Evolutionary conservation across 2,329 filamentous ascomycete genomes (phyloP).

Genomic region (Verticillium nubilum): DNA sequence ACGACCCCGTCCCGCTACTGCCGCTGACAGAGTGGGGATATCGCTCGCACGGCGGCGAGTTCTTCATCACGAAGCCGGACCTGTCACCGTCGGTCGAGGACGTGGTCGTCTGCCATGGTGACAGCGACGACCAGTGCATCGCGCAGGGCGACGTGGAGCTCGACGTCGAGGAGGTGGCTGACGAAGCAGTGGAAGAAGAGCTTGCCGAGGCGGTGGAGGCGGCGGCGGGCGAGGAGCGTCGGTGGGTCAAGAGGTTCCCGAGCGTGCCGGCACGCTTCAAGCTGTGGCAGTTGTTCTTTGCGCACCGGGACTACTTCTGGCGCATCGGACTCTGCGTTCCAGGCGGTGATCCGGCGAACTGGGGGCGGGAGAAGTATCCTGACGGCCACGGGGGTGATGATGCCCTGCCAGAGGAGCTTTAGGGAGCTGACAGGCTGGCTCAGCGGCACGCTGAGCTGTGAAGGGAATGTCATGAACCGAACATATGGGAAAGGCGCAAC

Average conservation of each 20-base stretch:
- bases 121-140: constrained; percentile 68
- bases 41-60: constrained; percentile 75
- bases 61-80: constrained; percentile 70
- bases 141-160: constrained; percentile 45
- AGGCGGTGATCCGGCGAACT: constrained; percentile 65
- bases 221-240: constrained; percentile 16
- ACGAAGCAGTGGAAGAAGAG: constrained; percentile 14
- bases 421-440: constrained; percentile 12
- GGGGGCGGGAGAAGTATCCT: constrained; percentile 45
- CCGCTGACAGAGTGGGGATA: constrained; percentile 89
- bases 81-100: constrained; percentile 66
- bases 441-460: constrained; percentile 11
- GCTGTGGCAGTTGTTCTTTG: constrained; percentile 90
- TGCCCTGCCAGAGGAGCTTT: constrained; percentile 8
- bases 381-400: constrained; percentile 5
- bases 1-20: constrained; percentile 84
- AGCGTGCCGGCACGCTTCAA: constrained; percentile 50
- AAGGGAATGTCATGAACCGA: constrained; percentile 7
- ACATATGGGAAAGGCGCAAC: neutral
- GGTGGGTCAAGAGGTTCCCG: constrained; percentile 38
- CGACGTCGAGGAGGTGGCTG: constrained; percentile 16
- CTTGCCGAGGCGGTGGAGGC: neutral
- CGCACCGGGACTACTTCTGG: constrained; percentile 97
- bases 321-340: constrained; percentile 84
- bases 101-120: constrained; percentile 65